A percentile compares a stretch with the other conserved stretches of the same genome.
Conservation (phyloP, 345 rosid species). For the Gossypium bickii region DNA sequence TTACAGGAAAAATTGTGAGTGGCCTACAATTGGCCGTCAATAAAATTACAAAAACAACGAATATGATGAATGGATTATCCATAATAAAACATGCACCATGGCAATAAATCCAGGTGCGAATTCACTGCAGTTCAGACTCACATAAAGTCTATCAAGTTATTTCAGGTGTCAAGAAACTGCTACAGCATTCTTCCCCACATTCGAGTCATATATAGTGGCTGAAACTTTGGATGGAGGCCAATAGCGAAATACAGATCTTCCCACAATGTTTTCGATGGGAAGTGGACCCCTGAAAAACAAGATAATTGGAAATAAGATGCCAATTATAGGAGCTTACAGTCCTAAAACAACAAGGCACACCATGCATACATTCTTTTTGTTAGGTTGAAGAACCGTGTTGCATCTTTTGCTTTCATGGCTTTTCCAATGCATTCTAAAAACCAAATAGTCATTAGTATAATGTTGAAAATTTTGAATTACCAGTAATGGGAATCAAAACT, state of each 20-base stretch:
- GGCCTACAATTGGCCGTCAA: slow-evolving; percentile 15
- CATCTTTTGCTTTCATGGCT: slow-evolving; percentile 7
- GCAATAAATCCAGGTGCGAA: slow-evolving; percentile 1
- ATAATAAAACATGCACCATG: slow-evolving; percentile 18
- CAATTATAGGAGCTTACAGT: not conserved
- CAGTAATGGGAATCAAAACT: slow-evolving; percentile 85
- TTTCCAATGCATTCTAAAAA: not conserved
- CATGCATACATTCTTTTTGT: not conserved
- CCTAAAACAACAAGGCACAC: not conserved
- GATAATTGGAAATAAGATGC: slow-evolving; percentile 1
- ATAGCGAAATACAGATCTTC: slow-evolving; percentile 66
- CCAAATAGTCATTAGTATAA: not conserved
- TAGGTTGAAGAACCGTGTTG: not conserved
- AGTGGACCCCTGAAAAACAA: slow-evolving; percentile 68
- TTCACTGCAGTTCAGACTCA: slow-evolving; percentile 17
- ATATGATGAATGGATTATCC: slow-evolving; percentile 16
- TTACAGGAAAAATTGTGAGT: slow-evolving; percentile 7
- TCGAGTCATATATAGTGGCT: slow-evolving; percentile 39
- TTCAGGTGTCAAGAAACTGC: slow-evolving; percentile 40
- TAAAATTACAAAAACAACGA: slow-evolving; percentile 6
- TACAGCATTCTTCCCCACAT: slow-evolving; percentile 23
- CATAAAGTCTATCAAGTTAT: not conserved
- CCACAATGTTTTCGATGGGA: slow-evolving; percentile 57
- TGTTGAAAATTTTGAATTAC: slow-evolving; percentile 33
- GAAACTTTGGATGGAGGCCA: slow-evolving; percentile 78